Evolutionary conservation across 2,329 filamentous ascomycete genomes (phyloP), one percentile per base, ranked within the genome.

Genomic region (Aspergillus sp.): DNA sequence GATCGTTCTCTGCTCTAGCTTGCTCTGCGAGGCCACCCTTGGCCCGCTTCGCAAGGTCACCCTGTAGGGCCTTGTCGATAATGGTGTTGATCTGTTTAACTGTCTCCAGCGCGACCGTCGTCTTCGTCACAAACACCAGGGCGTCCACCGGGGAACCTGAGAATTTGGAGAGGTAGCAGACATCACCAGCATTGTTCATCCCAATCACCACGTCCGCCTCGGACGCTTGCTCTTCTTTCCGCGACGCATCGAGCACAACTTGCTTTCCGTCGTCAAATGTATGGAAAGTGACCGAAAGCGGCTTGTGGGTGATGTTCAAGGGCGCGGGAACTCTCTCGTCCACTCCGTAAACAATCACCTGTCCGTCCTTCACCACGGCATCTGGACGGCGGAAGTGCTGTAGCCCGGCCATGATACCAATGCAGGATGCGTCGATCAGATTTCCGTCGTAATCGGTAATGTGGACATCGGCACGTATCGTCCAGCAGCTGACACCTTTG

Each of bases 371-470:
- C 35, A 97, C 90, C 66, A 87, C 88, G 6, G 93, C 91, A 72
- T 98, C 95, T 1, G 92, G 93, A 69, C 93, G 88, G 61, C 91
- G 86, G 77, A 96, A 99, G 77, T 98, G 93, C 61, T 91, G 88
- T 63, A 99, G 80, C 2, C 91, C 92, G 1, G 93, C 90, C 65
- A 98, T 88, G 52, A 96, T 87, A 31, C 91, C 91, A 52, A 97
- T 84, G 71, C 93, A 97, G 21, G 90, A 85, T 3, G 89, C 87
- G 74, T 98, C 93, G 37, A 95, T 86, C 43, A 99, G 81, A 66
- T 93, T 93, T 53, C 95, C 95, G 72, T 98, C 93, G 71, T 93
- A 91, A 51, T 91, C 89, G 46, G 98, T 83, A 47, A 98, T 87
- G 76, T 99, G 95, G 21, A 98, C 85, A 73, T 98, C 93, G 19